Percentiles rank a stretch among this genome's conserved stretches.
Conservation (phyloP, 177 flowering plant genomes). For the Tripterygium wilfordii region DNA sequence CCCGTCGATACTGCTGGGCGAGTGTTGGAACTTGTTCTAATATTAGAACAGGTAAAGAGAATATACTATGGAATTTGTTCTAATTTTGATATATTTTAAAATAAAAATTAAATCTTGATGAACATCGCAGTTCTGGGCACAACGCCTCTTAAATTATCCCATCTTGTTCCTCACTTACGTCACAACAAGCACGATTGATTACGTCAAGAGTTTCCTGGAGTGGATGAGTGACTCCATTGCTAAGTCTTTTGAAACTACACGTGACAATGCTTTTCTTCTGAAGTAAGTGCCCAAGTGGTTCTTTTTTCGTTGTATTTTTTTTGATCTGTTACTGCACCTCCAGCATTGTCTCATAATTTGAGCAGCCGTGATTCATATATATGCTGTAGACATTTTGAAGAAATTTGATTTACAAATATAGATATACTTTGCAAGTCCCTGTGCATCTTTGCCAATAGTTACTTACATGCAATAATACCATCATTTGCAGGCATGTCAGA, state of each 20-base stretch:
- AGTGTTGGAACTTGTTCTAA: constrained; percentile 77
- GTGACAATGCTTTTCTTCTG: constrained; percentile 90
- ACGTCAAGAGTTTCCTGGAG: constrained; percentile 93
- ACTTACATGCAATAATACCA: not conserved
- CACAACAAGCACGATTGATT: constrained; percentile 84
- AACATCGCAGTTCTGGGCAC: constrained; percentile 71
- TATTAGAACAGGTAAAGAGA: constrained; percentile 68
- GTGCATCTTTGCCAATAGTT: not conserved
- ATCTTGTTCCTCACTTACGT: constrained; percentile 90
- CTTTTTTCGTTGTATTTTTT: not conserved
- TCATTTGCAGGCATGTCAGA: constrained; percentile 59
- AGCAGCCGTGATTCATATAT: too few species aligned
- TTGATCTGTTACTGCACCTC: too few species aligned
- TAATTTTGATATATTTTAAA: not conserved
- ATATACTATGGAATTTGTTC: not conserved
- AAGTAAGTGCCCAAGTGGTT: constrained; percentile 75
- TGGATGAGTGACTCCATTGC: constrained; percentile 99
- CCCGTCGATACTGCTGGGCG: constrained; percentile 97
- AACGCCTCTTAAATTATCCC: constrained; percentile 64
- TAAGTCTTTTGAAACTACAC: constrained; percentile 91
- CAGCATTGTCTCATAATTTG: too few species aligned
- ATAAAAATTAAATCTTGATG: constrained; percentile 9
- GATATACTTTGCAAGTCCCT: not conserved
- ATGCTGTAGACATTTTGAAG: not conserved
- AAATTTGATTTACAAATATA: not conserved